Conservation (phyloP, 305 asterid genomes). For the Fraxinus greggii region DNA sequence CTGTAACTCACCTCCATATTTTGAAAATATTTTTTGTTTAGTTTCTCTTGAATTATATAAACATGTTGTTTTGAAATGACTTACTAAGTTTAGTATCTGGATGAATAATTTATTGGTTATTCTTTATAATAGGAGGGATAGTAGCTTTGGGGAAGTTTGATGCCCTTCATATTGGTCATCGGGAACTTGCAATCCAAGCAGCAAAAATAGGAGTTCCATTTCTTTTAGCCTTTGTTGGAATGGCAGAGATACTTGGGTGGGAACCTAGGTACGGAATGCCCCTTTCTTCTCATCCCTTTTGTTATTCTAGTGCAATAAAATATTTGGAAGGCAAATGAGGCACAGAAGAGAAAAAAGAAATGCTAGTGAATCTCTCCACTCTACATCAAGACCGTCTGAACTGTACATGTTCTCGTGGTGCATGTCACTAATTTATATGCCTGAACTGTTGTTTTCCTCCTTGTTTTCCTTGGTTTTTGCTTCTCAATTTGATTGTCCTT, state of each 20-base stretch:
- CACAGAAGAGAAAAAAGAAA: background rate
- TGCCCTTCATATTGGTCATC: constrained; percentile 97
- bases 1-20: background rate
- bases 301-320: background rate
- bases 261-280: constrained; percentile 67
- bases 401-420: background rate
- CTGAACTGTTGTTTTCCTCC: background rate
- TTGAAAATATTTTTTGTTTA: background rate
- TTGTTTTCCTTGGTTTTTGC: background rate
- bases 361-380: background rate
- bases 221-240: constrained; percentile 82
- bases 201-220: constrained; percentile 76
- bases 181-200: constrained; percentile 95
- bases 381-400: background rate
- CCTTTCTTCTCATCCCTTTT: constrained; percentile 18
- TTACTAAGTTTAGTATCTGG: constrained; percentile 6
- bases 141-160: constrained; percentile 96
- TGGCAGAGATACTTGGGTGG: constrained; percentile 95
- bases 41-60: background rate
- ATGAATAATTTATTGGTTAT: constrained; percentile 16
- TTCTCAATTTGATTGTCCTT: background rate
- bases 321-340: background rate
- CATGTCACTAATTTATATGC: background rate
- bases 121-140: constrained; percentile 63
- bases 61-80: background rate